These are phyloP conservation scores for Aureobasidium sp. DNA, from an alignment of 2,329 filamentous ascomycete species.

Conservation along the genomic window DNA sequence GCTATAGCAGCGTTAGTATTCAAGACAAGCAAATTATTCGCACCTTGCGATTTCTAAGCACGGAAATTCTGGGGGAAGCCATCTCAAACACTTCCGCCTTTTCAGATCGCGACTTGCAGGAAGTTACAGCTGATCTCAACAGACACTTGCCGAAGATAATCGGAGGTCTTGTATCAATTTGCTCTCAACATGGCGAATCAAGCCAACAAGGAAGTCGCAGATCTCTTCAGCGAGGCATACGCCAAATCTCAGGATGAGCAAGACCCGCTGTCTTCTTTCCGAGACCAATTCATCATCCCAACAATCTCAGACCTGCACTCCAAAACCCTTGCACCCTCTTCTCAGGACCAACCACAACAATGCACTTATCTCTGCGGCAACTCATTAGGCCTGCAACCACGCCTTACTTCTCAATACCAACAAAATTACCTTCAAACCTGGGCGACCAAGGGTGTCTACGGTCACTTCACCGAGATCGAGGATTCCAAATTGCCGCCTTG, in stretches of 20 bases:
- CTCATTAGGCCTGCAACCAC: constrained; percentile 78
- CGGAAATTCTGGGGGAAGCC: not conserved
- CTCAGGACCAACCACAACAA: constrained; percentile 27
- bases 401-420: constrained; percentile 57
- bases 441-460: constrained; percentile 76
- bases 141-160: not conserved
- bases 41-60: not conserved
- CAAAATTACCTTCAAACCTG: constrained; percentile 72
- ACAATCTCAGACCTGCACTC: constrained; percentile 64
- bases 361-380: constrained; percentile 84
- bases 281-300: constrained; percentile 70
- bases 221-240: constrained; percentile 14
- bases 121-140: not conserved
- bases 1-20: no score
- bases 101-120: not conserved
- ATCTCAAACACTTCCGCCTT: not conserved
- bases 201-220: not conserved
- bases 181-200: not conserved
- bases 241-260: constrained; percentile 27
- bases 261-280: constrained; percentile 36
- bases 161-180: no score
- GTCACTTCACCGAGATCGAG: constrained; percentile 66
- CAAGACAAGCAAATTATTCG: not conserved
- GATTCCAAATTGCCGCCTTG: constrained; percentile 65
- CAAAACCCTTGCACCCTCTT: constrained; percentile 26